Conservation (phyloP, 805 yeast genomes). For the Saccharomycopsis sp. region DNA sequence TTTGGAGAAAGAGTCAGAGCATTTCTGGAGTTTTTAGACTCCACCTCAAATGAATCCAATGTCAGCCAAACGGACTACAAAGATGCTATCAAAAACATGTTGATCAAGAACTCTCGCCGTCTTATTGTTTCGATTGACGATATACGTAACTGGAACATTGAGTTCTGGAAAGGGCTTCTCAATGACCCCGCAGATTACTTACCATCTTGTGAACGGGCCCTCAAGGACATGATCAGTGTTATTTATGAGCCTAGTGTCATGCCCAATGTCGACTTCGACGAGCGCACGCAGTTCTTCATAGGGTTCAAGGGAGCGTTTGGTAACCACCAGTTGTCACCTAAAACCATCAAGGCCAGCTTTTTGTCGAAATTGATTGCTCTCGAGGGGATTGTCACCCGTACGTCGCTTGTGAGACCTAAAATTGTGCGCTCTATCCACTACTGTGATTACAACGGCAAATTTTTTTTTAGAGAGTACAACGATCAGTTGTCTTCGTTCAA, state of each 20-base stretch:
- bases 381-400: constrained; percentile 93
- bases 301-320: constrained; percentile 92
- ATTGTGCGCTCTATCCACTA: constrained; percentile 87
- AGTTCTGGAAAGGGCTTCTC: constrained; percentile 70
- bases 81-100: constrained; percentile 65
- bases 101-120: constrained; percentile 58
- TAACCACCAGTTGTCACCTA: constrained; percentile 75
- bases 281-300: constrained; percentile 60
- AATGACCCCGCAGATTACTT: constrained; percentile 74
- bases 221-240: constrained; percentile 70
- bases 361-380: constrained; percentile 78
- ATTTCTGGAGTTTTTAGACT: constrained; percentile 78
- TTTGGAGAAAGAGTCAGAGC: constrained; percentile 81
- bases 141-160: constrained; percentile 72
- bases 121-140: constrained; percentile 78
- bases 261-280: constrained; percentile 45
- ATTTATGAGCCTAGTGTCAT: constrained; percentile 58
- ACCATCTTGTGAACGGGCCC: constrained; percentile 85
- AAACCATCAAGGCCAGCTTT: constrained; percentile 71
- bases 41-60: constrained; percentile 30
- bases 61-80: constrained; percentile 54
- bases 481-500: constrained; percentile 90
- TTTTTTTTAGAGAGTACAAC: constrained; percentile 85
- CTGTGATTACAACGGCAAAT: constrained; percentile 74
- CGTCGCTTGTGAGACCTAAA: constrained; percentile 90